These are phyloP conservation scores for Margaritispora aquatica DNA, from an alignment of 495 filamentous ascomycete genomes.

Conservation along the genomic window DNA sequence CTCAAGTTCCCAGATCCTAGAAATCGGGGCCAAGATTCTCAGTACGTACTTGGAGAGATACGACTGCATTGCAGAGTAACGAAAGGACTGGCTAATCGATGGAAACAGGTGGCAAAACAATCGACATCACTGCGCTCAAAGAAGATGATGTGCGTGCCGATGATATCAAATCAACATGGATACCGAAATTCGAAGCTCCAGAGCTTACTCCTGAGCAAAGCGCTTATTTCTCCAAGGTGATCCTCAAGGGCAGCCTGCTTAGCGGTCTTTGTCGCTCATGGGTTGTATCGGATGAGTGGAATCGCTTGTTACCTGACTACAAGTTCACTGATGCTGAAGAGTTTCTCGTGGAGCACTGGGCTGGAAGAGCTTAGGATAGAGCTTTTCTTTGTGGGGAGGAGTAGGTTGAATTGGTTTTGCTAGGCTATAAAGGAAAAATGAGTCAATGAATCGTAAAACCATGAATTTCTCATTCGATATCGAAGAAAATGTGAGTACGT, in stretches of 20 bases:
- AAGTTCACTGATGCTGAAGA: conserved; percentile 40
- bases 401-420: no score
- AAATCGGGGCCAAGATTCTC: conserved; percentile 40
- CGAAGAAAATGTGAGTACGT: no score
- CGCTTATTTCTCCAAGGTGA: conserved; percentile 18
- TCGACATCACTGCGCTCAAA: not conserved
- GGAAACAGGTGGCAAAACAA: not conserved
- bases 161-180: conserved; percentile 4
- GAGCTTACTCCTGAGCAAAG: conserved; percentile 27
- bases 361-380: conserved; percentile 32
- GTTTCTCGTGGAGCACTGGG: conserved; percentile 43
- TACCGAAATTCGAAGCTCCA: not conserved
- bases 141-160: conserved; percentile 5
- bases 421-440: no score
- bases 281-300: conserved; percentile 45
- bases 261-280: conserved; percentile 32
- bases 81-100: not conserved
- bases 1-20: conserved; percentile 35
- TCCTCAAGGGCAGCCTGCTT: conserved; percentile 36
- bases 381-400: no score
- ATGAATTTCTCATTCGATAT: no score
- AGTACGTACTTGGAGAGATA: conserved; percentile 27
- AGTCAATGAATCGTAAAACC: no score
- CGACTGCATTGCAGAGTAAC: not conserved
- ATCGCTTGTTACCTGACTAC: conserved; percentile 45